Conservation (phyloP, 2,329 filamentous ascomycete species). For the Diaporthe nobilis region DNA sequence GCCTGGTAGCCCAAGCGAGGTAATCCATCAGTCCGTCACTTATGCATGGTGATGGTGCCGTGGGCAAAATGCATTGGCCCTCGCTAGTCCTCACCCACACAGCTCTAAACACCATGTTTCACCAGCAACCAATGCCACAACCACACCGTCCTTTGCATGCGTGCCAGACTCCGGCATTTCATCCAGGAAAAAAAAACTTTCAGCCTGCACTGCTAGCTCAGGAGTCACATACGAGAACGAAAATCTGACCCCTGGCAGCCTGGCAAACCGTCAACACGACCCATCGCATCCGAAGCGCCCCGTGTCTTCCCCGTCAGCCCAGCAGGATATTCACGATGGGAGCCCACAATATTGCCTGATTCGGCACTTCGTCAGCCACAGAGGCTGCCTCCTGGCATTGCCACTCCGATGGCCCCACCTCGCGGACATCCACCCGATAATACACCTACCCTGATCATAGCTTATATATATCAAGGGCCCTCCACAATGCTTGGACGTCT, state of each 20-base stretch:
- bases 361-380: slow-evolving; percentile 7
- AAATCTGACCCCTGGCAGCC: neutral
- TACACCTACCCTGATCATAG: neutral
- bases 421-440: slow-evolving; percentile 7
- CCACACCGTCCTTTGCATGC: neutral
- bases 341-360: slow-evolving; percentile 20
- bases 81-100: slow-evolving; percentile 9
- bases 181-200: neutral
- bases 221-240: slow-evolving; percentile 22
- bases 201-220: neutral
- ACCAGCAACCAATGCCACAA: slow-evolving; percentile 24
- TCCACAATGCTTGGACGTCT: slow-evolving; percentile 9
- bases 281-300: slow-evolving; percentile 1
- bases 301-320: neutral
- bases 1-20: neutral
- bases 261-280: neutral
- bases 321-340: neutral
- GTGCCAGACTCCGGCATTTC: neutral
- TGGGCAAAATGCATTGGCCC: slow-evolving; percentile 25
- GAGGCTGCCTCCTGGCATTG: slow-evolving; percentile 26
- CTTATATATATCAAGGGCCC: slow-evolving; percentile 11
- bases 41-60: slow-evolving; percentile 14
- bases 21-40: slow-evolving; percentile 8
- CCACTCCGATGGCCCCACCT: slow-evolving; percentile 25
- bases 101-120: slow-evolving; percentile 21